Evolutionary conservation across 2,329 filamentous ascomycete species (phyloP), one percentile per base, ranked within the genome.

Genomic region (Coleophoma cylindrospora): DNA sequence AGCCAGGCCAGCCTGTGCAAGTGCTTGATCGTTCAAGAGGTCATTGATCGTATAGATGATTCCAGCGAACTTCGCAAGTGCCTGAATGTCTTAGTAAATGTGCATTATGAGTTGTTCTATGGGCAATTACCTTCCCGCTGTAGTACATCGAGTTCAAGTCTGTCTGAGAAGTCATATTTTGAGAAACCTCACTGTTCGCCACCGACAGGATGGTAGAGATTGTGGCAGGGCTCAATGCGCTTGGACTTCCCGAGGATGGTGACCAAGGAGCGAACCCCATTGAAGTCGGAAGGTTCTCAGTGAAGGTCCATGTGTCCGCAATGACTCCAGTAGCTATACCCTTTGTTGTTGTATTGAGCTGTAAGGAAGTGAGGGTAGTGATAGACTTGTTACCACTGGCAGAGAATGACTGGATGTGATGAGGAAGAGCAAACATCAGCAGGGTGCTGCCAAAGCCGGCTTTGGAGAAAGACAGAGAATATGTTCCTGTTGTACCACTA

Each of bases 101-200:
- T n/a, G 71, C 57, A 22, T 49, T 13, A 45, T 47, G 34, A 47
- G 52, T 17, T 44, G 8, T 4, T 14, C 56, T 38, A 27, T 21
- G 12, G 8, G 13, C n/a, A 53, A 67, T 57, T 53, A 79, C 86
- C 74, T 92, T 97, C 59, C 94, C 94, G 58, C 87, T 88, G 67
- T 86, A 96, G 68, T 97, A 97, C 83, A 96, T 91, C 36, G 90
- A 95, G 64, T 92, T 80, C 34, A 89, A 73, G 55, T 94, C 81
- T 5, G 83, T 82, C 62, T 94, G 85, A 0, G 73, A 71, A n/a
- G 74, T 68, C 68, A 96, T 89, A 64, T 91, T 78, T 67, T 94
- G 85, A 1, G 80, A 77, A 1, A 95, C 72, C 66, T 99, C 94
- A 17, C 75, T 77, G n/a, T 76, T 73, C 1, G 89, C 87, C 9